A percentile compares a stretch with the other conserved stretches of the same genome.
Conservation (phyloP, 148 eudicot species). For the Salicornia ramosissima region DNA sequence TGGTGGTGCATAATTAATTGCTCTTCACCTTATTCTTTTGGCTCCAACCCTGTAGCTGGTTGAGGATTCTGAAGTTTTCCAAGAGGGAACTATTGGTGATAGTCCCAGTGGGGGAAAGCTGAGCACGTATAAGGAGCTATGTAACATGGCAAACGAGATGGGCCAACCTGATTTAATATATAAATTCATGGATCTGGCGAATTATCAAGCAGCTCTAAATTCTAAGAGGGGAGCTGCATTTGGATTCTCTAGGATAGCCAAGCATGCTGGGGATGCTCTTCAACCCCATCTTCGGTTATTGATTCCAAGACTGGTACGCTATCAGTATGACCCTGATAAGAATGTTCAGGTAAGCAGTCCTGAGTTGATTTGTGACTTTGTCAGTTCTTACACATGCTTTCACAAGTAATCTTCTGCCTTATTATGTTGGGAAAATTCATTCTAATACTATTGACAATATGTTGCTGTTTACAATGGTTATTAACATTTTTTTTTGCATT, state of each 20-base stretch:
- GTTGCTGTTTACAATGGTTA: background rate
- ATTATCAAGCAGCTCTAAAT: conserved; percentile 89
- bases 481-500: background rate
- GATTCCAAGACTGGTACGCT: conserved; percentile 91
- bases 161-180: conserved; percentile 96
- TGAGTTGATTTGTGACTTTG: background rate
- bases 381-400: background rate
- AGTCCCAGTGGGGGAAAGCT: conserved; percentile 84
- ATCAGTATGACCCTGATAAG: conserved; percentile 97
- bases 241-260: conserved; percentile 97
- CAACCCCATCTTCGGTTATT: conserved; percentile 65
- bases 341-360: conserved; percentile 71
- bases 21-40: conserved; percentile 1
- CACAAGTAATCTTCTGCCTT: background rate
- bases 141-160: conserved; percentile 94
- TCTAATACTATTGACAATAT: background rate
- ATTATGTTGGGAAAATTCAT: background rate
- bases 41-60: conserved; percentile 50
- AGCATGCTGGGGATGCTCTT: conserved; percentile 94
- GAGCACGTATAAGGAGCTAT: conserved; percentile 91
- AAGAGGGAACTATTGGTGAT: conserved; percentile 83
- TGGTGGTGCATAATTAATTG: conserved; percentile 7
- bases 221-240: conserved; percentile 99
- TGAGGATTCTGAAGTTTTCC: conserved; percentile 93
- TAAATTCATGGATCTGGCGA: conserved; percentile 96